Evolutionary conservation across 1,284 basidiomycete genomes (phyloP).

Genomic region (Cutaneotrichosporon mucoides): DNA sequence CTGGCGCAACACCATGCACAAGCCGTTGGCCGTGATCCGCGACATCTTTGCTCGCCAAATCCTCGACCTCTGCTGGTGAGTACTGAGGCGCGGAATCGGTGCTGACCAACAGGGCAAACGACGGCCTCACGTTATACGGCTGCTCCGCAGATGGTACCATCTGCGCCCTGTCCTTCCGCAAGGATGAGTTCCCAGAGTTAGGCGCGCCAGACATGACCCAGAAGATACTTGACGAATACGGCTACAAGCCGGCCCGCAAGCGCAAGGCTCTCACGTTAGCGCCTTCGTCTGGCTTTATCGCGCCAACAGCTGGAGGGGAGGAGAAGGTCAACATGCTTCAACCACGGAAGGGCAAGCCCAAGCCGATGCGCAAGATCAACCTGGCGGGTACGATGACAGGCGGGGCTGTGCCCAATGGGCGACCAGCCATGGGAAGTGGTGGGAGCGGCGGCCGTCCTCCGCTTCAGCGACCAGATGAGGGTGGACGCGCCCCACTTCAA

Average conservation of each 20-base stretch:
- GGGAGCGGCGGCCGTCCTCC: not conserved
- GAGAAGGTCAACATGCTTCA: conserved; percentile 23
- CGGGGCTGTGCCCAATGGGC: conserved; percentile 3
- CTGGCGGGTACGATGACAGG: conserved; percentile 15
- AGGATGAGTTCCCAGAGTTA: conserved; percentile 75
- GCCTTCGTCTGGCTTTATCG: conserved; percentile 23
- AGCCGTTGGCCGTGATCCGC: conserved; percentile 85
- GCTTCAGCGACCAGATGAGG: not conserved
- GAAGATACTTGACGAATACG: conserved; percentile 73
- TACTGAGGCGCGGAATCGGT: not conserved
- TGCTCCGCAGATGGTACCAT: conserved; percentile 95
- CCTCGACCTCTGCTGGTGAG: conserved; percentile 84
- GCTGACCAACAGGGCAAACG: conserved; percentile 62
- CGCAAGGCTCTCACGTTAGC: conserved; percentile 9
- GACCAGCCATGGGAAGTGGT: not conserved
- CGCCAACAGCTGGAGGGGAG: conserved; percentile 3
- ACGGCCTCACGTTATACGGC: conserved; percentile 87
- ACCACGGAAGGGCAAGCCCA: conserved; percentile 22
- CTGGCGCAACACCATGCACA: conserved; percentile 86
- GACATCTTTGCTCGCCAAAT: conserved; percentile 93
- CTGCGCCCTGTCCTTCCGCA: conserved; percentile 76
- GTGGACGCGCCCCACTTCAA: conserved; percentile 3
- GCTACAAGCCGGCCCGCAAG: conserved; percentile 52
- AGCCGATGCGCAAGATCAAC: conserved; percentile 12
- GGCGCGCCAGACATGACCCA: conserved; percentile 69